Evolutionary conservation across 108 stramenopile species (phyloP).

Genomic region (Cylindrotheca fusiformis): DNA sequence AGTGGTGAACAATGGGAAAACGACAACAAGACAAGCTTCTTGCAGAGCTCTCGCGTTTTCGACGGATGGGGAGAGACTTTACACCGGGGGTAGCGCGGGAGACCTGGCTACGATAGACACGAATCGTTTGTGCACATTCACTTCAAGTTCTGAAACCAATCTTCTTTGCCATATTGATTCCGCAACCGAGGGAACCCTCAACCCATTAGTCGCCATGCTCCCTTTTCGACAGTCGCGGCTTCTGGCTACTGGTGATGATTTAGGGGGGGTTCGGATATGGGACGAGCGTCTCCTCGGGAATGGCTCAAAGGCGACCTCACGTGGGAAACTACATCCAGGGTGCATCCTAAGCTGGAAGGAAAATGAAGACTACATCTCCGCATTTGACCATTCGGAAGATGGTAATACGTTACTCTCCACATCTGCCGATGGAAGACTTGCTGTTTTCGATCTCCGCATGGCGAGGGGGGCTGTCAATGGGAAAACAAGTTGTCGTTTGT

Average conservation of each 20-base stretch:
- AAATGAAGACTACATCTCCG: slow-evolving; percentile 85
- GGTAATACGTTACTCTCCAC: slow-evolving; percentile 68
- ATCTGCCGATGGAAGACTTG: slow-evolving; percentile 75
- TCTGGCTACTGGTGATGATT: slow-evolving; percentile 85
- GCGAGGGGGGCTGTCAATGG: slow-evolving; percentile 21
- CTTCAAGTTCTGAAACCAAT: slow-evolving; percentile 26
- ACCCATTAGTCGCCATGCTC: slow-evolving; percentile 45
- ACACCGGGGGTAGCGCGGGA: slow-evolving; percentile 67
- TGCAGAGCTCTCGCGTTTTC: slow-evolving; percentile 73
- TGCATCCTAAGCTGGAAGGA: slow-evolving; percentile 71
- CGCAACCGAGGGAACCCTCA: slow-evolving; percentile 48
- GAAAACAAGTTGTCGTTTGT: slow-evolving; percentile 37
- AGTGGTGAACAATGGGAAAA: slow-evolving; percentile 7
- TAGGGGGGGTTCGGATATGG: slow-evolving; percentile 77
- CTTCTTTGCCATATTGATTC: slow-evolving; percentile 60
- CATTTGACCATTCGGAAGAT: slow-evolving; percentile 56
- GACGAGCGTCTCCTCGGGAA: slow-evolving; percentile 51
- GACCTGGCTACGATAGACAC: slow-evolving; percentile 64
- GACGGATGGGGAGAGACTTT: slow-evolving; percentile 52
- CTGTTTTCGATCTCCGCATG: slow-evolving; percentile 72
- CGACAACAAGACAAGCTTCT: slow-evolving; percentile 28
- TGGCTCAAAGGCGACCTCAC: not conserved
- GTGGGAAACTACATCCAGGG: slow-evolving; percentile 31
- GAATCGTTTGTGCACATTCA: slow-evolving; percentile 48
- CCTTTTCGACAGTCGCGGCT: slow-evolving; percentile 55